Percentiles rank a stretch among this genome's conserved stretches.
These are phyloP conservation scores for Diaporthe citriasiana DNA, from an alignment of 2,329 filamentous ascomycete species.

Conservation along the genomic window DNA sequence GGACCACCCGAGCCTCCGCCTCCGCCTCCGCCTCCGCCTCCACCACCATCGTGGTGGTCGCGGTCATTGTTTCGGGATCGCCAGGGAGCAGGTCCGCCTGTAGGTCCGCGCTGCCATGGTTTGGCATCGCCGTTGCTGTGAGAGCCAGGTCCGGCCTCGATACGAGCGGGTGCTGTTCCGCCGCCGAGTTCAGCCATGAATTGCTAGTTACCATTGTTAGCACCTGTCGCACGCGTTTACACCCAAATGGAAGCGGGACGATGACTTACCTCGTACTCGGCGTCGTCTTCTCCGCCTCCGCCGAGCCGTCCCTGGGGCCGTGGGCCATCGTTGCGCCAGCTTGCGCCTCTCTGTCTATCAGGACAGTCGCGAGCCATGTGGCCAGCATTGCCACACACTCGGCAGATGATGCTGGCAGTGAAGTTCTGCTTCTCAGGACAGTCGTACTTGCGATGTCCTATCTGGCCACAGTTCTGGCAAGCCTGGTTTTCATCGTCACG, in stretches of 20 bases:
- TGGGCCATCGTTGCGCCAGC: slow-evolving; percentile 86
- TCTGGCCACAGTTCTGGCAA: slow-evolving; percentile 99
- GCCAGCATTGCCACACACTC: slow-evolving; percentile 96
- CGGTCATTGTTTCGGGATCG: slow-evolving; percentile 68
- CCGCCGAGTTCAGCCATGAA: slow-evolving; percentile 97
- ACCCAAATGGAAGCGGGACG: not conserved
- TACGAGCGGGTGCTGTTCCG: slow-evolving; percentile 78
- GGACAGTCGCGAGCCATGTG: slow-evolving; percentile 99
- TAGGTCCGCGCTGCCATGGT: slow-evolving; percentile 91
- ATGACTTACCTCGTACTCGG: slow-evolving; percentile 90
- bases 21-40: slow-evolving; percentile 53
- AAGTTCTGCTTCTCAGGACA: slow-evolving; percentile 98
- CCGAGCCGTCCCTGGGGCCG: slow-evolving; percentile 77
- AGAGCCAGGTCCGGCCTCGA: slow-evolving; percentile 84
- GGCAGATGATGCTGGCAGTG: slow-evolving; percentile 99
- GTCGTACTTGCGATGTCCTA: slow-evolving; percentile 98
- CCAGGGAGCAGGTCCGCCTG: slow-evolving; percentile 89
- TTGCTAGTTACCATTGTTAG: slow-evolving; percentile 72
- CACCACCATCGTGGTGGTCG: slow-evolving; percentile 55
- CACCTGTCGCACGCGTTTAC: slow-evolving; percentile 43
- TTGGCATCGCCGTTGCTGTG: slow-evolving; percentile 73
- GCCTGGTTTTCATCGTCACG: slow-evolving; percentile 99
- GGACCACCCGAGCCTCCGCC: slow-evolving; percentile 61
- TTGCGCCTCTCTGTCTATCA: slow-evolving; percentile 89
- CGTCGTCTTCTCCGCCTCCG: slow-evolving; percentile 80